Conservation (phyloP, 1,284 basidiomycete species). For the Cystobasidium slooffiae region DNA sequence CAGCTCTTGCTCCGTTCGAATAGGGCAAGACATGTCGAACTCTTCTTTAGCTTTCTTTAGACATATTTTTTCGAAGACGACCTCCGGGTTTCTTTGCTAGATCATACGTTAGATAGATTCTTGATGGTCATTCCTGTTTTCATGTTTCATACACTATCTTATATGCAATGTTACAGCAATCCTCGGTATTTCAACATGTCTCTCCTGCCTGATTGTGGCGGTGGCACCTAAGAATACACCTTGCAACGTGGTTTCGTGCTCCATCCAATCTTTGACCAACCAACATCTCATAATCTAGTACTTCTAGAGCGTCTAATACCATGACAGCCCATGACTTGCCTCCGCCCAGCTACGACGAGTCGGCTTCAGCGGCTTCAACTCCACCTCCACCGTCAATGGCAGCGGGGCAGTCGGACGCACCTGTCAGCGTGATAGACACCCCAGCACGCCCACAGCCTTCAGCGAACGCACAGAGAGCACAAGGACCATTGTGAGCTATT, state of each 20-base stretch:
- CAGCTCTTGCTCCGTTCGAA: too few species aligned
- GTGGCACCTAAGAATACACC: background rate
- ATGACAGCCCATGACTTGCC: conserved; percentile 7
- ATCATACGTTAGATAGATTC: too few species aligned
- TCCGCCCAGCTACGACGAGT: conserved; percentile 22
- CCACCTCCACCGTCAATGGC: background rate
- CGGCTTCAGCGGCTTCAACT: background rate
- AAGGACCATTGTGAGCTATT: conserved; percentile 16
- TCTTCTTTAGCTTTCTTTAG: too few species aligned
- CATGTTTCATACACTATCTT: background rate
- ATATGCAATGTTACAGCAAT: background rate
- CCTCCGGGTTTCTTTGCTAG: too few species aligned
- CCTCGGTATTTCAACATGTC: background rate
- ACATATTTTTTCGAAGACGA: too few species aligned
- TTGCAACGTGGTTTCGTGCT: too few species aligned
- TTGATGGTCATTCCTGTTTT: background rate
- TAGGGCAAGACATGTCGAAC: too few species aligned
- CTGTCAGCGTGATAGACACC: background rate
- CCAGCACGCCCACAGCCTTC: background rate
- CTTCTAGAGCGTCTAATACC: background rate
- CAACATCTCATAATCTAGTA: background rate
- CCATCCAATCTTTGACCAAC: background rate
- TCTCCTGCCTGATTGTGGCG: background rate
- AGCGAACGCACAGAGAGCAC: conserved; percentile 1
- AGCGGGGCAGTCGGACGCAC: background rate